phyloP scores from a whole-genome alignment of 306 rosid genomes.

The Mimosa bimucronata region DNA sequence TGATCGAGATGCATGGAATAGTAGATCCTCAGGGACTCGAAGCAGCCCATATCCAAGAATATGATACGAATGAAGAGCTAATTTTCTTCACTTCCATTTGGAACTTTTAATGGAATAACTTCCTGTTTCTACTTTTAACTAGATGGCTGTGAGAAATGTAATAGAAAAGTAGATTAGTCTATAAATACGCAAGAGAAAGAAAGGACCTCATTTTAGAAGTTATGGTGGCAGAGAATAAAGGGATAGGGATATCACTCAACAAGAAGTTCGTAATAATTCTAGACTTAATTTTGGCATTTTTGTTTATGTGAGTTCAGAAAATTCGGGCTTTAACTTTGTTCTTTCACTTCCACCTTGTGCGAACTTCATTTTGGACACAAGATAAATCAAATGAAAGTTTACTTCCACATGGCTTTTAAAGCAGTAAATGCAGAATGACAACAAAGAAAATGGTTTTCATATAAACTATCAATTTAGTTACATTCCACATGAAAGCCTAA shows the following conservation, averaged over 20 bases:
- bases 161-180: not conserved
- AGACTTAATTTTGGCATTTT: conserved; percentile 23
- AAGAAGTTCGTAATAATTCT: not conserved
- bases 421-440: not conserved
- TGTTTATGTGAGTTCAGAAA: not conserved
- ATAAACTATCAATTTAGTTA: conserved; percentile 25
- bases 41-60: conserved; percentile 49
- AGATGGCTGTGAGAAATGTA: not conserved
- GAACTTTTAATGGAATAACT: conserved; percentile 57
- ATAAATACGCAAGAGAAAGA: not conserved
- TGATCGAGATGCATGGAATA: conserved; percentile 71
- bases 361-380: not conserved
- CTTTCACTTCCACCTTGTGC: conserved; percentile 3
- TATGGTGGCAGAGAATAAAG: conserved; percentile 6
- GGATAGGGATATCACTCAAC: conserved; percentile 7
- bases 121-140: not conserved
- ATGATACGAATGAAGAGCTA: conserved; percentile 60
- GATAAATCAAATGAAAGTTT: not conserved
- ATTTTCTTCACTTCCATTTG: conserved; percentile 71
- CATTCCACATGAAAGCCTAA: conserved; percentile 21
- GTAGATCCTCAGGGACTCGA: conserved; percentile 55
- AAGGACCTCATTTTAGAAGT: not conserved
- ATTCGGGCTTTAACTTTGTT: not conserved
- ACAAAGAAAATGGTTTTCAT: conserved; percentile 3
- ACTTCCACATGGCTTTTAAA: not conserved